Percentiles rank a stretch among this genome's conserved stretches.
These are phyloP conservation scores for Penicillium sumatraense DNA, from an alignment of 2,329 filamentous ascomycete genomes.

Conservation along the genomic window DNA sequence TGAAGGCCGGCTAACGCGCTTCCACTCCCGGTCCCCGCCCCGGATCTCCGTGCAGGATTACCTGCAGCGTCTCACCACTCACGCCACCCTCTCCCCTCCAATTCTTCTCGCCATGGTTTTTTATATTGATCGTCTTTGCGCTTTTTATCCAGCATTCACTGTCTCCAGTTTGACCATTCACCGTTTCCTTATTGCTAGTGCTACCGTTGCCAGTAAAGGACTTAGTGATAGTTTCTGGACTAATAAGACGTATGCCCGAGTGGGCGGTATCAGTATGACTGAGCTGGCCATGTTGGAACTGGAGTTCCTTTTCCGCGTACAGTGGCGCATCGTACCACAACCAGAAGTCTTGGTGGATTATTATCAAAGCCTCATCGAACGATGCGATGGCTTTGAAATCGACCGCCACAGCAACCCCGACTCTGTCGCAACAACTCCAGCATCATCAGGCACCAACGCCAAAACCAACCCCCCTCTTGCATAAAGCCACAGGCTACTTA, in stretches of 20 bases:
- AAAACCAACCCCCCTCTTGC: slow-evolving; percentile 17
- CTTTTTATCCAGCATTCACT: slow-evolving; percentile 90
- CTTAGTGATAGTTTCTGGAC: slow-evolving; percentile 98
- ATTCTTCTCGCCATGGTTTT: slow-evolving; percentile 98
- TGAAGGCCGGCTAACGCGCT: slow-evolving; percentile 85
- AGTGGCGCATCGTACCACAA: slow-evolving; percentile 96
- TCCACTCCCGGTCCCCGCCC: slow-evolving; percentile 88
- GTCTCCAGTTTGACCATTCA: slow-evolving; percentile 97
- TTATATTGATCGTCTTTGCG: slow-evolving; percentile 94
- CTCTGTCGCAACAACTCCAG: slow-evolving; percentile 11
- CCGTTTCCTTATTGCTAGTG: slow-evolving; percentile 93
- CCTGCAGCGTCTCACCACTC: slow-evolving; percentile 86
- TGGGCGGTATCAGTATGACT: slow-evolving; percentile 87
- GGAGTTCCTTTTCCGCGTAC: slow-evolving; percentile 88
- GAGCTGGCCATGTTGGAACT: slow-evolving; percentile 91
- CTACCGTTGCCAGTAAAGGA: slow-evolving; percentile 93
- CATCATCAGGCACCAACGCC: not conserved
- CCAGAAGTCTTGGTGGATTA: slow-evolving; percentile 93
- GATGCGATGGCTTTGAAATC: slow-evolving; percentile 64
- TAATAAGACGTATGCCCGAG: slow-evolving; percentile 91
- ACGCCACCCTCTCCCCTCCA: slow-evolving; percentile 90
- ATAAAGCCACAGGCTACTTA: slow-evolving; percentile 6
- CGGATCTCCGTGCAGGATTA: slow-evolving; percentile 96
- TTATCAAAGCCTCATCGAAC: slow-evolving; percentile 81
- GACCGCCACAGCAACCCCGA: slow-evolving; percentile 34